Evolutionary conservation across 2,329 filamentous ascomycete species (phyloP).

Genomic region (Monosporascus sp.): DNA sequence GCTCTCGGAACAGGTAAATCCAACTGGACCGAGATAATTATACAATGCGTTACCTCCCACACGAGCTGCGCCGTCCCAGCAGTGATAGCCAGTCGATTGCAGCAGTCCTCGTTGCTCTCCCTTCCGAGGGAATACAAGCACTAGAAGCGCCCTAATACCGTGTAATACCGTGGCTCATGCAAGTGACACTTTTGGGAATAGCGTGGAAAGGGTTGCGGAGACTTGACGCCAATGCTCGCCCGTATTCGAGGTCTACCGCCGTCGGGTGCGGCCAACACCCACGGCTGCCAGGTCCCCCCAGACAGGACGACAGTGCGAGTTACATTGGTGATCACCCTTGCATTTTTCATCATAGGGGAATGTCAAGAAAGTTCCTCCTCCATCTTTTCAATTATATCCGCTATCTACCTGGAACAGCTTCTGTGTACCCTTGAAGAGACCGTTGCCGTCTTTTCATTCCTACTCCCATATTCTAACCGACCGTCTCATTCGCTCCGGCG

Average conservation of each 20-base stretch:
- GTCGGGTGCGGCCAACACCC: neutral
- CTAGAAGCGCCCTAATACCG: conserved; percentile 1
- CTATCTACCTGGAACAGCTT: neutral
- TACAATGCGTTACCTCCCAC: too few species aligned
- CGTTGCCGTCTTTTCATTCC: conserved; percentile 8
- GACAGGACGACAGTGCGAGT: neutral
- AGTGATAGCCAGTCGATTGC: neutral
- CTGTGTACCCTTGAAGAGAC: conserved; percentile 1
- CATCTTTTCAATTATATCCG: conserved; percentile 7
- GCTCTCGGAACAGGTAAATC: too few species aligned
- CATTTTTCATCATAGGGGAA: conserved; percentile 1
- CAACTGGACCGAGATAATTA: too few species aligned
- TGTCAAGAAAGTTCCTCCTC: conserved; percentile 3
- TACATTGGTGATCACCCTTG: neutral
- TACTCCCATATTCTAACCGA: conserved; percentile 18
- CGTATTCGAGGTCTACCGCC: neutral
- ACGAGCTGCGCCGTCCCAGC: too few species aligned
- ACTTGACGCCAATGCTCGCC: neutral
- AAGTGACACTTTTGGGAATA: conserved; percentile 9
- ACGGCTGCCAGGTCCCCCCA: neutral
- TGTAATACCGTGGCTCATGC: conserved; percentile 6
- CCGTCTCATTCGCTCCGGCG: conserved; percentile 59
- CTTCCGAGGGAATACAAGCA: too few species aligned
- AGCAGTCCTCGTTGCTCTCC: too few species aligned
- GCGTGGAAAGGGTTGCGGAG: neutral